Percentiles rank a stretch among this genome's conserved stretches.
These are phyloP conservation scores for Erythrophleum fordii DNA, from an alignment of 306 rosid genomes.

Conservation along the genomic window DNA sequence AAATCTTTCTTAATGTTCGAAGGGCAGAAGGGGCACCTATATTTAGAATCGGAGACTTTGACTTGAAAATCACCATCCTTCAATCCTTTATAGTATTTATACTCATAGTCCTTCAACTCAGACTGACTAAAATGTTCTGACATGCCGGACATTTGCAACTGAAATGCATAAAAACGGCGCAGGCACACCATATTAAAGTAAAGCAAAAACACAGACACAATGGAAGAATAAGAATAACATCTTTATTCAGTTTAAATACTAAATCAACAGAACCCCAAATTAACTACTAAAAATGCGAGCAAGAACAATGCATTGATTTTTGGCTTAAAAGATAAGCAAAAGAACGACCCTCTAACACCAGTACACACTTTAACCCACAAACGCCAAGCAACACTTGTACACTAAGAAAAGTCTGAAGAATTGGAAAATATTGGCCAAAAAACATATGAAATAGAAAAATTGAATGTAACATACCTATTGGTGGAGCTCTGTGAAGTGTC, in stretches of 20 bases:
- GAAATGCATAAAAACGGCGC: slow-evolving; percentile 14
- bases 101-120: slow-evolving; percentile 46
- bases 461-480: background rate
- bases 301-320: background rate
- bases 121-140: slow-evolving; percentile 35
- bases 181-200: background rate
- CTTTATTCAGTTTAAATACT: background rate
- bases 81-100: slow-evolving; percentile 49
- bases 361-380: background rate
- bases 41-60: slow-evolving; percentile 49
- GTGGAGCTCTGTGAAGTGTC: background rate
- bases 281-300: background rate
- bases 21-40: slow-evolving; percentile 71
- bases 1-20: slow-evolving; percentile 39
- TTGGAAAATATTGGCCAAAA: background rate
- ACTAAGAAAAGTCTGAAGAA: background rate
- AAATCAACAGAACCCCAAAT: background rate
- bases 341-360: background rate
- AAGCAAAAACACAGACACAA: background rate
- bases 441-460: background rate
- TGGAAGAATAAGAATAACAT: background rate
- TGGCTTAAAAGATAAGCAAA: background rate
- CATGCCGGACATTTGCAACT: slow-evolving; percentile 47
- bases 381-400: background rate
- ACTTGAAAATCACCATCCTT: slow-evolving; percentile 47